Conservation (phyloP, 2,329 filamentous ascomycete genomes). For the Emmonsiellopsis sp. region DNA sequence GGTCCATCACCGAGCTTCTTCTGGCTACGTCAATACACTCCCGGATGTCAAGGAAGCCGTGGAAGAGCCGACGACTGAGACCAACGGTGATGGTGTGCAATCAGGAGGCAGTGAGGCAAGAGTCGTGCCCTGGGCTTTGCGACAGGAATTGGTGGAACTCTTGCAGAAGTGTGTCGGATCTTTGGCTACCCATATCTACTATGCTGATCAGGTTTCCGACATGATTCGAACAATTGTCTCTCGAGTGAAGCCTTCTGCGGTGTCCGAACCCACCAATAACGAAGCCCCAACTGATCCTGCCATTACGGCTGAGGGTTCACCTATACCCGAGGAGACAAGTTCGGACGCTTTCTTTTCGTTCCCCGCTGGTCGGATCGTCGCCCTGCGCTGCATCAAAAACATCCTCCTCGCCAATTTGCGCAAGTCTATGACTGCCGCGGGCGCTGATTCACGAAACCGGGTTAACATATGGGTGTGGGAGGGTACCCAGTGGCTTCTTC, state of each 20-base stretch:
- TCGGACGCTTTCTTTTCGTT: conserved; percentile 55
- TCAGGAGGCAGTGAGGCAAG: conserved; percentile 17
- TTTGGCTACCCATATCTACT: conserved; percentile 90
- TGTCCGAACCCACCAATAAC: conserved; percentile 35
- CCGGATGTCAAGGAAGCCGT: conserved; percentile 15
- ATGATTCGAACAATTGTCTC: conserved; percentile 77
- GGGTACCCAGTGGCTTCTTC: conserved; percentile 86
- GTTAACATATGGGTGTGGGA: conserved; percentile 85
- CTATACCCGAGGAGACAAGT: conserved; percentile 40
- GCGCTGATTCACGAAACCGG: conserved; percentile 60
- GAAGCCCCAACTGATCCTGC: conserved; percentile 35
- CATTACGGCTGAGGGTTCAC: conserved; percentile 27
- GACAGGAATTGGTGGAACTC: conserved; percentile 57
- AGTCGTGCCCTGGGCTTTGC: conserved; percentile 42
- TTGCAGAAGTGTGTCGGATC: conserved; percentile 81
- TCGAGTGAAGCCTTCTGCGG: conserved; percentile 60
- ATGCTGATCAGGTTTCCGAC: conserved; percentile 89
- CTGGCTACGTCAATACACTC: conserved; percentile 6
- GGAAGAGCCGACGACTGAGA: conserved; percentile 17
- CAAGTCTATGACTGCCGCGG: conserved; percentile 49
- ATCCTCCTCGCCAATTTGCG: conserved; percentile 71
- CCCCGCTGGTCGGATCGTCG: conserved; percentile 51
- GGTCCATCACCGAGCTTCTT: neutral
- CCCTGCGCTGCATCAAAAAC: conserved; percentile 70
- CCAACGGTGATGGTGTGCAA: neutral